Percentiles rank a stretch among this genome's conserved stretches.
Conservation (phyloP, 2,329 filamentous ascomycete genomes). For the Aspergillus sp. region DNA sequence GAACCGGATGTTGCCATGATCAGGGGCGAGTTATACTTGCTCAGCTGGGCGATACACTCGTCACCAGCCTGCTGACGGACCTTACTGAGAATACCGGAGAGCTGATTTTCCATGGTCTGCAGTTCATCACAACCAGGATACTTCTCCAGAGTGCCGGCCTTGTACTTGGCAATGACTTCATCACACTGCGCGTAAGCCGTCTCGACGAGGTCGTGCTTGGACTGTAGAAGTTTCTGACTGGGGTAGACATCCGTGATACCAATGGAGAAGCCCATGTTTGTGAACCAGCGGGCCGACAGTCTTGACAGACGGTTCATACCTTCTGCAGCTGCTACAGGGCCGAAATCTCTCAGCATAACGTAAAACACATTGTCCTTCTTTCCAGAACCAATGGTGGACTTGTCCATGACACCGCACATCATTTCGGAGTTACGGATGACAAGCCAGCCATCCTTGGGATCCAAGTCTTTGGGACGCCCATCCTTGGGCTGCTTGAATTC, state of each 20-base stretch:
- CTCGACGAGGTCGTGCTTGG: conserved; percentile 74
- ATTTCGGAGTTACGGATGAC: conserved; percentile 95
- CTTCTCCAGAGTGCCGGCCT: conserved; percentile 77
- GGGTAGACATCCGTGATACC: conserved; percentile 94
- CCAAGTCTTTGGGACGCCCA: conserved; percentile 57
- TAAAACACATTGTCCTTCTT: conserved; percentile 99
- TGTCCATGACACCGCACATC: conserved; percentile 98
- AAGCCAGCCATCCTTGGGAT: conserved; percentile 84
- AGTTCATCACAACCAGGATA: conserved; percentile 88
- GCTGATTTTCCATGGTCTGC: conserved; percentile 83
- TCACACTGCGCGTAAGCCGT: conserved; percentile 79
- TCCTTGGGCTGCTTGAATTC: conserved; percentile 56
- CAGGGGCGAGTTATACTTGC: conserved; percentile 85
- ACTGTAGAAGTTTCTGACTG: conserved; percentile 64
- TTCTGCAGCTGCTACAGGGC: conserved; percentile 79
- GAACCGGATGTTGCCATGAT: conserved; percentile 98
- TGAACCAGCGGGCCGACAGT: conserved; percentile 82
- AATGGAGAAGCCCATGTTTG: conserved; percentile 92
- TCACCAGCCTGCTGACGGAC: conserved; percentile 89
- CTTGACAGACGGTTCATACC: conserved; percentile 95
- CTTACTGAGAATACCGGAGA: conserved; percentile 87
- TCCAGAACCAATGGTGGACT: conserved; percentile 91
- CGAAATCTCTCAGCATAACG: conserved; percentile 91
- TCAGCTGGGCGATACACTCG: conserved; percentile 85
- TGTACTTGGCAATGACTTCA: conserved; percentile 77